Conservation (phyloP, 768 basidiomycete genomes). For the Mycena sanguinolenta region DNA sequence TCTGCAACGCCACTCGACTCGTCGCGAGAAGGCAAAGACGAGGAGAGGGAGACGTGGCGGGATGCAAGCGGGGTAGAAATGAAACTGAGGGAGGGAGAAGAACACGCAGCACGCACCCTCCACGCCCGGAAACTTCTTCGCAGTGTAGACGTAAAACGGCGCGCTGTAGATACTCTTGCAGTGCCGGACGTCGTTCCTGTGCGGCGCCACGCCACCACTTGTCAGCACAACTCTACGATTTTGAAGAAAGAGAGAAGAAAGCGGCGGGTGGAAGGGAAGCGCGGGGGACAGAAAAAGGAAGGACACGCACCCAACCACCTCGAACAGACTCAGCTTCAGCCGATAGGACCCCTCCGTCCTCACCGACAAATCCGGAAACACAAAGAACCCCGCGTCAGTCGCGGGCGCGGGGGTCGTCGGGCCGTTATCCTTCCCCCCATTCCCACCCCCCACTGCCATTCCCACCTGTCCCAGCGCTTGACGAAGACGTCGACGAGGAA, state of each 20-base stretch:
- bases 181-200: constrained; percentile 88
- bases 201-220: too few relatives aligned
- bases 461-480: too few relatives aligned
- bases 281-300: too few relatives aligned
- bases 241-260: too few relatives aligned
- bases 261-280: too few relatives aligned
- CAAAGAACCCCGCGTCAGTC: constrained; percentile 91
- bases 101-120: constrained; percentile 71
- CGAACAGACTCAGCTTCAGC: constrained; percentile 80
- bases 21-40: too few relatives aligned
- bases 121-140: constrained; percentile 98
- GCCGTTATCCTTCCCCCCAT: constrained; percentile 55
- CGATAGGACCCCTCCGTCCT: constrained; percentile 93
- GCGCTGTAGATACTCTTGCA: constrained; percentile 92
- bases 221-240: too few relatives aligned
- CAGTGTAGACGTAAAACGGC: constrained; percentile 94
- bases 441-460: constrained; percentile 39
- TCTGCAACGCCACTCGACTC: too few relatives aligned
- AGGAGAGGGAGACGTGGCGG: too few relatives aligned
- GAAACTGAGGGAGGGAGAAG: not conserved
- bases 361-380: constrained; percentile 95
- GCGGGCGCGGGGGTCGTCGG: constrained; percentile 45
- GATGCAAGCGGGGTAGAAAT: constrained; percentile 20
- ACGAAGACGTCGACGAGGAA: not conserved
- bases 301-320: constrained; percentile 69